These are phyloP conservation scores for Apiospora phragmitis DNA, from an alignment of 2,329 filamentous ascomycete species.

Conservation along the genomic window DNA sequence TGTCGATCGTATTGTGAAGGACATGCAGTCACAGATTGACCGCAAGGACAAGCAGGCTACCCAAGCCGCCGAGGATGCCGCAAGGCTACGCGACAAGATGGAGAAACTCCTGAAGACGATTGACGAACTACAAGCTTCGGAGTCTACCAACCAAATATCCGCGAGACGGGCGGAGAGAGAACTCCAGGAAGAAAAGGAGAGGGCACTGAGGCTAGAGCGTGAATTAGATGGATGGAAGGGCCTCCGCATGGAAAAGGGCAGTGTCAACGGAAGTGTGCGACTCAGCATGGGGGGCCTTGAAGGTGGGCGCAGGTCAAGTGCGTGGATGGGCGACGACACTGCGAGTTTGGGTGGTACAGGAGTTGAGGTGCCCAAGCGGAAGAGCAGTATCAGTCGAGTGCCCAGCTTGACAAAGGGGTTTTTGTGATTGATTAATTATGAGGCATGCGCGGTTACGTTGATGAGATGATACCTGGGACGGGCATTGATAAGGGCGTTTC, in stretches of 20 bases:
- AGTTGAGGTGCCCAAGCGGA: slow-evolving; percentile 62
- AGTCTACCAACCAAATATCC: slow-evolving; percentile 77
- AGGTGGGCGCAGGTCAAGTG: slow-evolving; percentile 31
- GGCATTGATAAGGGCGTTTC: slow-evolving; percentile 10
- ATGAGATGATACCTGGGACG: neutral
- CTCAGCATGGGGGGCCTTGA: slow-evolving; percentile 28
- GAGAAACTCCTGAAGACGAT: slow-evolving; percentile 88
- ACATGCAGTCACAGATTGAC: slow-evolving; percentile 88
- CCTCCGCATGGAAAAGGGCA: slow-evolving; percentile 63
- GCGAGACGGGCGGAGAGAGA: slow-evolving; percentile 88
- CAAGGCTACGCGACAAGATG: slow-evolving; percentile 84
- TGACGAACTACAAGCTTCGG: slow-evolving; percentile 87
- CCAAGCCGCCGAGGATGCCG: slow-evolving; percentile 80
- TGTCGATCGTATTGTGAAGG: slow-evolving; percentile 90
- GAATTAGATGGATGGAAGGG: slow-evolving; percentile 86
- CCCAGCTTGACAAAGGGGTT: slow-evolving; percentile 80
- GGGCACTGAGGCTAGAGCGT: slow-evolving; percentile 75
- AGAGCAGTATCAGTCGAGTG: slow-evolving; percentile 63
- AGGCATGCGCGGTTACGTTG: neutral
- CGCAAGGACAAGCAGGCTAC: slow-evolving; percentile 86
- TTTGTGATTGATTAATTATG: slow-evolving; percentile 44
- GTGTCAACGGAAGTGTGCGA: slow-evolving; percentile 27
- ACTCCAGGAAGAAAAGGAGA: slow-evolving; percentile 85
- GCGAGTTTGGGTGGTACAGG: slow-evolving; percentile 31
- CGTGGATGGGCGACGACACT: slow-evolving; percentile 51